A percentile compares a stretch with the other conserved stretches of the same genome.
These are phyloP conservation scores for Hypoxylon cercidicola DNA, from an alignment of 495 filamentous ascomycete genomes.

Conservation along the genomic window DNA sequence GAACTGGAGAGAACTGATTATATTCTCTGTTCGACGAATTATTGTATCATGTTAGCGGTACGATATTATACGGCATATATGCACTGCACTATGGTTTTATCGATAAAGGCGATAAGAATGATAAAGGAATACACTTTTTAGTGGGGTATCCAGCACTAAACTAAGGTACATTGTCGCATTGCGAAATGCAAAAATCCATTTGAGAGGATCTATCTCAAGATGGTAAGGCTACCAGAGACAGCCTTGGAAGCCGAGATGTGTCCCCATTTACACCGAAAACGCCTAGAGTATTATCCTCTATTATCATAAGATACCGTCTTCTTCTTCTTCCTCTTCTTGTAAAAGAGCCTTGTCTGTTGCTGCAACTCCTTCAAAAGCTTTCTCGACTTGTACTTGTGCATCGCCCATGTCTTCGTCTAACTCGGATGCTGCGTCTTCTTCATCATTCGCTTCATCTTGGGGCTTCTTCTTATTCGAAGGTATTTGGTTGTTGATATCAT, in stretches of 20 bases:
- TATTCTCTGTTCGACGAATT: no score
- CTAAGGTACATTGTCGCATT: neutral
- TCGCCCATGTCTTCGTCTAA: constrained; percentile 54
- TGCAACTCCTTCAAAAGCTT: neutral
- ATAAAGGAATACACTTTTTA: no score
- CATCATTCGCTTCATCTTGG: constrained; percentile 8
- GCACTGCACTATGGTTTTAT: no score
- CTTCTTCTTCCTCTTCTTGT: constrained; percentile 26
- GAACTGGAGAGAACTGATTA: constrained; percentile 1
- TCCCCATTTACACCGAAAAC: constrained; percentile 28
- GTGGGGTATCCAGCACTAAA: no score
- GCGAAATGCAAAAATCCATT: neutral
- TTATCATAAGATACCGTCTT: constrained; percentile 43
- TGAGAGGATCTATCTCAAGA: neutral
- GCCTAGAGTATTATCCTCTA: constrained; percentile 9
- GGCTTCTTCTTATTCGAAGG: constrained; percentile 16
- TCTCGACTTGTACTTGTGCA: constrained; percentile 22
- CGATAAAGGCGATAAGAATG: no score
- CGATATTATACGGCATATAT: no score
- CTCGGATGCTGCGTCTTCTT: constrained; percentile 43
- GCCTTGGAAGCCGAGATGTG: neutral
- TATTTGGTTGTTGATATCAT: constrained; percentile 65
- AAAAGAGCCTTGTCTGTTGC: constrained; percentile 2
- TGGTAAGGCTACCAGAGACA: neutral
- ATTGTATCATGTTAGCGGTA: no score